Evolutionary conservation across 768 basidiomycete genomes (phyloP).

Genomic region (Steccherinum ochraceum): DNA sequence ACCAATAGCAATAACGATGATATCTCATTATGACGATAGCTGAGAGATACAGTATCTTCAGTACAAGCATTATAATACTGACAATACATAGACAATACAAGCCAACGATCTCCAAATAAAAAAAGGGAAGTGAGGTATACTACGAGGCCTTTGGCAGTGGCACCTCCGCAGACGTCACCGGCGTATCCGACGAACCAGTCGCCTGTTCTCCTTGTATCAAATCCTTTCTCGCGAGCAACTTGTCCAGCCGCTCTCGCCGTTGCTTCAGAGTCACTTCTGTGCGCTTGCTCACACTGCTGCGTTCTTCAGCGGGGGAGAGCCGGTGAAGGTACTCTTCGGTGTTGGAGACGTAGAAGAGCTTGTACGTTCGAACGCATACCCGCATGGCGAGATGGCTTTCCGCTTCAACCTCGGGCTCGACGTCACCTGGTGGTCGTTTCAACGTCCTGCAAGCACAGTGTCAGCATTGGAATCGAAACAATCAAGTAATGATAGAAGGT

Average conservation of each 20-base stretch:
- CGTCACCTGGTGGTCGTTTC: constrained; percentile 11
- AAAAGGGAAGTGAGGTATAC: too few relatives aligned
- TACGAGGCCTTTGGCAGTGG: too few relatives aligned
- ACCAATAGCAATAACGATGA: too few relatives aligned
- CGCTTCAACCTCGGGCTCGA: constrained; percentile 18
- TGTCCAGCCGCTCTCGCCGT: constrained; percentile 22
- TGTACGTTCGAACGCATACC: constrained; percentile 78
- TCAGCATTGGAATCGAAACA: too few relatives aligned
- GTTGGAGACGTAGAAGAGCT: constrained; percentile 69
- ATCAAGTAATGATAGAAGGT: constrained; percentile 21
- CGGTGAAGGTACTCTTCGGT: constrained; percentile 63
- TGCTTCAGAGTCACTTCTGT: constrained; percentile 9
- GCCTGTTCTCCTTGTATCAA: neutral
- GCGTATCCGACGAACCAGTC: neutral
- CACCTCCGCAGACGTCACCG: neutral
- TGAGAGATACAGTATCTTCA: too few relatives aligned
- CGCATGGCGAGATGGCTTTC: constrained; percentile 70
- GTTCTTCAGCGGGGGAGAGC: constrained; percentile 34
- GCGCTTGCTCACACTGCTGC: constrained; percentile 19
- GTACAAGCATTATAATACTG: too few relatives aligned
- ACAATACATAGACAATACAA: too few relatives aligned
- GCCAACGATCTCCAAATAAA: too few relatives aligned
- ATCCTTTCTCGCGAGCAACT: constrained; percentile 9
- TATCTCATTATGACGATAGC: too few relatives aligned
- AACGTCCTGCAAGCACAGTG: constrained; percentile 5